Evolutionary conservation across 2,329 filamentous ascomycete species (phyloP).

Genomic region (Trichophaea hybrida): DNA sequence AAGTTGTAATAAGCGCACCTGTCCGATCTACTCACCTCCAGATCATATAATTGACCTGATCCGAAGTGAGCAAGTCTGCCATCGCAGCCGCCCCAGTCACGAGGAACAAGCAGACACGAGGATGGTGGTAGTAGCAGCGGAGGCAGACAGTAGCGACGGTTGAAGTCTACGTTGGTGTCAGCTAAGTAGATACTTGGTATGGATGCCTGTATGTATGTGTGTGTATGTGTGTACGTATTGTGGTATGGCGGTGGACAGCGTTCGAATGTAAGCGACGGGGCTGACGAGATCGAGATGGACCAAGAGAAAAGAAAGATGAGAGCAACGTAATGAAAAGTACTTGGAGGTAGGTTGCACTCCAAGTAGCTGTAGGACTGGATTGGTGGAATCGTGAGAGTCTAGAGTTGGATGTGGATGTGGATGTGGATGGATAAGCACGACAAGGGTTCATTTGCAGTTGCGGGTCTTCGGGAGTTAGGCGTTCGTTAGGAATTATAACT

Average conservation of each 20-base stretch:
- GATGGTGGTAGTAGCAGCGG: background rate
- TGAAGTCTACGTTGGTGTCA: constrained; percentile 3
- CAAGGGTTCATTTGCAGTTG: constrained; percentile 18
- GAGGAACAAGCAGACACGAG: constrained; percentile 4
- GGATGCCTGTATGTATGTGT: constrained; percentile 8
- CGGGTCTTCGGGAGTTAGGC: constrained; percentile 12
- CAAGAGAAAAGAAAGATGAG: too few relatives aligned
- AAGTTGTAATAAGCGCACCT: constrained; percentile 2
- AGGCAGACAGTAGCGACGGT: background rate
- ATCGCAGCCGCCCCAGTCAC: constrained; percentile 19
- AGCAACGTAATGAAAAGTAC: too few relatives aligned
- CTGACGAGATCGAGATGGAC: too few relatives aligned
- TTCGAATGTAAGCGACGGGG: too few relatives aligned
- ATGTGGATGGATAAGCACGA: constrained; percentile 15
- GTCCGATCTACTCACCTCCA: constrained; percentile 41
- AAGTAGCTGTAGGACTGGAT: background rate
- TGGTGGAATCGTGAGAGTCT: background rate
- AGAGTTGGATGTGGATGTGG: background rate
- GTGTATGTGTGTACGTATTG: constrained; percentile 1
- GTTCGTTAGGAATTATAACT: constrained; percentile 1
- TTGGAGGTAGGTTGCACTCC: too few relatives aligned
- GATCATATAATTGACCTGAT: constrained; percentile 56
- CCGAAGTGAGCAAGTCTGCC: constrained; percentile 35
- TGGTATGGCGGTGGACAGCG: background rate
- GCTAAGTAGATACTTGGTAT: constrained; percentile 10